Percentiles rank a stretch among this genome's conserved stretches.
Conservation (phyloP, 1,284 basidiomycete species). For the Entoloma clypeatum region DNA sequence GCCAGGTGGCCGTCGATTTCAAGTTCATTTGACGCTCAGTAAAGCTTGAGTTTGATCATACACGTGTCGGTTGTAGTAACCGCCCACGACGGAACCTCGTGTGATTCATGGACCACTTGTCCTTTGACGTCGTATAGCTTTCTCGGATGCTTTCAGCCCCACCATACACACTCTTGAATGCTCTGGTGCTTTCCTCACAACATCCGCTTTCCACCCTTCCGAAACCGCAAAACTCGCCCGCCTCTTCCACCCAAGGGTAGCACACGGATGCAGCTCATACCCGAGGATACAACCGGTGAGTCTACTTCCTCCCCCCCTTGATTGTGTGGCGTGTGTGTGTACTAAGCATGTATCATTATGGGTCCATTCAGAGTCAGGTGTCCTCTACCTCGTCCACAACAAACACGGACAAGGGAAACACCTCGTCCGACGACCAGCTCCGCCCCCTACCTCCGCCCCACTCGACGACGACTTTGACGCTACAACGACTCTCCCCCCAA, state of each 20-base stretch:
- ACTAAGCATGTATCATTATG: slow-evolving; percentile 4
- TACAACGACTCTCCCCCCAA: no score
- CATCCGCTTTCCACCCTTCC: slow-evolving; percentile 2
- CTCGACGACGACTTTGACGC: slow-evolving; percentile 34
- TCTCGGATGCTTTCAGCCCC: no score
- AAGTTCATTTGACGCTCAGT: no score
- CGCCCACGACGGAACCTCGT: no score
- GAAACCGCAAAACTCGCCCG: background rate
- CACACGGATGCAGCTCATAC: slow-evolving; percentile 3
- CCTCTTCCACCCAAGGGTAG: background rate
- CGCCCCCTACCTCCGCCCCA: slow-evolving; percentile 24
- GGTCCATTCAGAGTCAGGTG: slow-evolving; percentile 18
- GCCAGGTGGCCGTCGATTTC: no score
- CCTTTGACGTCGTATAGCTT: no score
- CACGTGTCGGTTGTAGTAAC: no score
- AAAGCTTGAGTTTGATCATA: no score
- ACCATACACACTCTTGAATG: slow-evolving; percentile 9
- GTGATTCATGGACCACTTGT: no score
- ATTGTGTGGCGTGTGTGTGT: no score
- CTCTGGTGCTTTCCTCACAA: slow-evolving; percentile 10
- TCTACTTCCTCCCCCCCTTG: background rate
- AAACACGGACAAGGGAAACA: slow-evolving; percentile 21
- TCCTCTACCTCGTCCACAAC: slow-evolving; percentile 24
- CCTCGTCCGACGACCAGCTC: slow-evolving; percentile 21
- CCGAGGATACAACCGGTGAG: slow-evolving; percentile 10